Conservation (phyloP, 768 basidiomycete genomes). For the Boletellus ananiceps region DNA sequence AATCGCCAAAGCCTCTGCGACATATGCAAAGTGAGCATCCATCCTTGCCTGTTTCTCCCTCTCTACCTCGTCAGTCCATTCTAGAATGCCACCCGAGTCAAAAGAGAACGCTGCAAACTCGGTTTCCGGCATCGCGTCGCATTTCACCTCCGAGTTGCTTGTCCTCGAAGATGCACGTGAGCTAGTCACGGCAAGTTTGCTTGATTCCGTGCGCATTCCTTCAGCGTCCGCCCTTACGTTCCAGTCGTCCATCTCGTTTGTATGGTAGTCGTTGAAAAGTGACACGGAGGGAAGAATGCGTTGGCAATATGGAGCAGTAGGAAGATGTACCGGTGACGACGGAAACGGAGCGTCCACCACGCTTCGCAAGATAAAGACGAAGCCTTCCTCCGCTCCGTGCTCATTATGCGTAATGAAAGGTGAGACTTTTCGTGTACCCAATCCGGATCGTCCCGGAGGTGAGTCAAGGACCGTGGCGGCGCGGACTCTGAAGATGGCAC, state of each 20-base stretch:
- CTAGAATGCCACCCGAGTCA: slow-evolving; percentile 8
- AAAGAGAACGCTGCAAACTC: slow-evolving; percentile 11
- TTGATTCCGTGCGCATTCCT: background rate
- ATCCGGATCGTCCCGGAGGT: background rate
- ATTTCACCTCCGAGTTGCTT: slow-evolving; percentile 5
- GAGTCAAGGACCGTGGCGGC: background rate
- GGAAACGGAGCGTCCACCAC: background rate
- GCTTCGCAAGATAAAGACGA: background rate
- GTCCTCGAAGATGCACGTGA: background rate
- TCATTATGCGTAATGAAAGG: background rate
- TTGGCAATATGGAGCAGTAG: background rate
- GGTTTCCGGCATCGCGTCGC: slow-evolving; percentile 5
- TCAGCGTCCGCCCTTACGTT: background rate
- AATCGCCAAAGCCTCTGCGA: slow-evolving; percentile 4
- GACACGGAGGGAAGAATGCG: background rate
- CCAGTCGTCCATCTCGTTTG: background rate
- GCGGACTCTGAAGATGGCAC: background rate
- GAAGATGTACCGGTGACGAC: background rate
- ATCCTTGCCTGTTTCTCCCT: slow-evolving; percentile 7
- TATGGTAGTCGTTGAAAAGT: background rate
- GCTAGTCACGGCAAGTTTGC: background rate
- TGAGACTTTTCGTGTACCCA: background rate
- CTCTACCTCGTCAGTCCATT: slow-evolving; percentile 16
- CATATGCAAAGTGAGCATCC: slow-evolving; percentile 13
- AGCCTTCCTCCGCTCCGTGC: background rate